Evolutionary conservation across 139 green algal genomes (phyloP).

Genomic region (Chlamydomonas asymmetrica): DNA sequence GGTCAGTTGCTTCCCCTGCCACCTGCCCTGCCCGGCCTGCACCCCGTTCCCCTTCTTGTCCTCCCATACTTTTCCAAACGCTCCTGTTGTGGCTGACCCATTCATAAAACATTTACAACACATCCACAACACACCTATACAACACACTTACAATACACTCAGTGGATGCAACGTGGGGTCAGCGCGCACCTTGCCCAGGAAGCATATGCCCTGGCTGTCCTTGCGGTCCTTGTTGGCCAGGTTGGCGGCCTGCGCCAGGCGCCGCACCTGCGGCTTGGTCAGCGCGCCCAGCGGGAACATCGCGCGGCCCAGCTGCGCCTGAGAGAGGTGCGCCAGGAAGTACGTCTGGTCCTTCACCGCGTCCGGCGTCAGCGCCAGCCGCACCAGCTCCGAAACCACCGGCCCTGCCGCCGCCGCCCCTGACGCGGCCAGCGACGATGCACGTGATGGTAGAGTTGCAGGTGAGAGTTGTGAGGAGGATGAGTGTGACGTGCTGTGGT

Average conservation of each 20-base stretch:
- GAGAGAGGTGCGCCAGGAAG: slow-evolving; percentile 81
- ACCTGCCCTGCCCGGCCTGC: no score
- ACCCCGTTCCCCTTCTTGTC: no score
- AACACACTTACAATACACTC: no score
- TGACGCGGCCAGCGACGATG: not conserved
- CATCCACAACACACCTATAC: no score
- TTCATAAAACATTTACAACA: no score
- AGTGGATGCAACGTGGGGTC: no score
- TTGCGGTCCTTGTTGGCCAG: slow-evolving; percentile 87
- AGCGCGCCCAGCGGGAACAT: slow-evolving; percentile 94
- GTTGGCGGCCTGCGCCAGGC: slow-evolving; percentile 56
- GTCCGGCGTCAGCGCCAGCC: slow-evolving; percentile 74
- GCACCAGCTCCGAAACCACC: slow-evolving; percentile 14
- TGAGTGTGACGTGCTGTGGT: no score
- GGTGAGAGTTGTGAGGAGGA: no score
- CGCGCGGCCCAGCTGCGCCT: slow-evolving; percentile 70
- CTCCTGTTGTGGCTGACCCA: no score
- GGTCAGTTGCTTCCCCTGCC: no score
- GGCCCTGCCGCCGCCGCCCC: not conserved
- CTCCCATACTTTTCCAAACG: no score
- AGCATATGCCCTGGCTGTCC: slow-evolving; percentile 99
- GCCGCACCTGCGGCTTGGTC: slow-evolving; percentile 80
- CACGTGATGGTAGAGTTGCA: slow-evolving; percentile 8
- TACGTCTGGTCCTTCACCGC: slow-evolving; percentile 94
- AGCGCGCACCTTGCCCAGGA: slow-evolving; percentile 93